Evolutionary conservation across 495 filamentous ascomycete genomes (phyloP).

Genomic region (Stereocaulon alpinum): DNA sequence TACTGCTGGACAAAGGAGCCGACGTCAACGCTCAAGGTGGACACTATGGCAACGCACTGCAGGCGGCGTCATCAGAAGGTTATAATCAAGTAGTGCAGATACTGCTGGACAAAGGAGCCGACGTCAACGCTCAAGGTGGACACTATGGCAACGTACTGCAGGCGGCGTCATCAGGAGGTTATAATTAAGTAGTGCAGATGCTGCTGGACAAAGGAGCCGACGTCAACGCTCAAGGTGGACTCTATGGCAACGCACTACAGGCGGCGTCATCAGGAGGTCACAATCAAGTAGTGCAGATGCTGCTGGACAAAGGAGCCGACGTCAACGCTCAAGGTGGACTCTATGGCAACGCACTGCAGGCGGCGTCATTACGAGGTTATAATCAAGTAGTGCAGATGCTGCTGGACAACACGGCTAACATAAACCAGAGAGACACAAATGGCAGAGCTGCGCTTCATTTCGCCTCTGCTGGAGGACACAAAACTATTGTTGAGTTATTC

Average conservation of each 20-base stretch:
- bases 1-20: background rate
- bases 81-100: background rate
- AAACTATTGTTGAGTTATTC: too few relatives aligned
- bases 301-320: too few relatives aligned
- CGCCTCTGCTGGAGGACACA: too few relatives aligned
- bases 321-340: too few relatives aligned
- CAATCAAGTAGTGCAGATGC: too few relatives aligned
- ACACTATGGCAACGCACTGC: constrained; percentile 1
- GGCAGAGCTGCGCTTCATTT: too few relatives aligned
- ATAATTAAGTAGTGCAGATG: background rate
- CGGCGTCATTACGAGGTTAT: background rate
- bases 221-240: too few relatives aligned
- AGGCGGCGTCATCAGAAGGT: background rate
- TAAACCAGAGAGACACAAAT: background rate
- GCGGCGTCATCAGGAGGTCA: too few relatives aligned
- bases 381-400: background rate
- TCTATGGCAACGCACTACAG: too few relatives aligned
- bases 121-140: background rate
- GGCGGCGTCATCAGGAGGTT: background rate
- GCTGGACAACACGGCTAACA: background rate
- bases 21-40: constrained; percentile 2
- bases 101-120: background rate
- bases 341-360: too few relatives aligned
- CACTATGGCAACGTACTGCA: background rate
- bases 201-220: too few relatives aligned